These are phyloP conservation scores for Spathaspora sp. DNA, from an alignment of 805 yeast genomes.

Conservation along the genomic window DNA sequence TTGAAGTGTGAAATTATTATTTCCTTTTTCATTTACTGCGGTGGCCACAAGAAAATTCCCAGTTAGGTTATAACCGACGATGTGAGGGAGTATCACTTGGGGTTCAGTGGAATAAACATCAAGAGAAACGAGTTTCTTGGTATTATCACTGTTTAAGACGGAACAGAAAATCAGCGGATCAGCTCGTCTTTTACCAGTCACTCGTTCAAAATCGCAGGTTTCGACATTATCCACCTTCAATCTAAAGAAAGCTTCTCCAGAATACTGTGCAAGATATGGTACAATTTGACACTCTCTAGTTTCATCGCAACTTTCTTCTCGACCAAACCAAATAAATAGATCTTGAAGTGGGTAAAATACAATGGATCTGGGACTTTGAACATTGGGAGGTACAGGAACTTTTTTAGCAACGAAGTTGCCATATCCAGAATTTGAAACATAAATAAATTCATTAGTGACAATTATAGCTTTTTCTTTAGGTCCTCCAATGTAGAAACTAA, in stretches of 20 bases:
- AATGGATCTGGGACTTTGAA: constrained; percentile 39
- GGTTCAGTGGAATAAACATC: constrained; percentile 41
- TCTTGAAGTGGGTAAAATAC: constrained; percentile 57
- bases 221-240: constrained; percentile 53
- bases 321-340: constrained; percentile 67
- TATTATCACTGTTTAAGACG: constrained; percentile 17
- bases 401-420: constrained; percentile 56
- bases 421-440: constrained; percentile 62
- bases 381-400: constrained; percentile 35
- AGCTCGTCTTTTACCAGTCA: constrained; percentile 35
- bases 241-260: constrained; percentile 59
- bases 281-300: constrained; percentile 48
- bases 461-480: constrained; percentile 51
- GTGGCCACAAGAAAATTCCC: constrained; percentile 77
- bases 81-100: constrained; percentile 45
- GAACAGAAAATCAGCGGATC: constrained; percentile 54
- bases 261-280: constrained; percentile 63
- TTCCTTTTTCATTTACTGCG: constrained; percentile 31
- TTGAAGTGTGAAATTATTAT: constrained; percentile 24
- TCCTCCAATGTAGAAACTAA: constrained; percentile 52
- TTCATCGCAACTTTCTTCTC: constrained; percentile 17
- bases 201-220: constrained; percentile 61
- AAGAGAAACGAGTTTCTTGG: constrained; percentile 42
- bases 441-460: constrained; percentile 49
- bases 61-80: constrained; percentile 71